Evolutionary conservation across 2,329 filamentous ascomycete genomes (phyloP), one percentile per base, ranked within the genome.

Genomic region (Colletotrichum nymphaeae): DNA sequence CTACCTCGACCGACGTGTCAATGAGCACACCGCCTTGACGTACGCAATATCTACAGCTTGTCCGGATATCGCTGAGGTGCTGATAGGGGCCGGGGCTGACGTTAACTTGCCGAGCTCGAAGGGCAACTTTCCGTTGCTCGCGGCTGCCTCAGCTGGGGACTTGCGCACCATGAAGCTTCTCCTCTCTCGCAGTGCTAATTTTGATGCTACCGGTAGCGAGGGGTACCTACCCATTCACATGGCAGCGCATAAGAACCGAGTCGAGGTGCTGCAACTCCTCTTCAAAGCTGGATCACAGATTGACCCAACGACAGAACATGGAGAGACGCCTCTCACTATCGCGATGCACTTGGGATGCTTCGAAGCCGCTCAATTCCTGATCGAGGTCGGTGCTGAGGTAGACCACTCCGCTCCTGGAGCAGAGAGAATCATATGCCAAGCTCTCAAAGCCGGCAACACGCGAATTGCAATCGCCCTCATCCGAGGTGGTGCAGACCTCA

Each of bases 121-220:
- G 30, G 76, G 75, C 5, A 75, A 70, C 19, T 76, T 75, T 12
- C 77, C 78, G 1, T 72, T 79, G 9, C 75, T 78, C 11, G 65
- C 76, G 8, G 90, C 90, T 77, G 92, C 90, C 26, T 75, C 84
- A 79, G 67, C 86, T 81, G 73, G 84, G 81, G 60, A 81, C 75
- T n/a, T 84, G 78, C 66, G 86, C 74, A 75, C 77, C 49, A 70
- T 73, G 26, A 73, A 74, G 49, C 62, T 76, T 5, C 60, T 79
- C 5, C 67, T 79, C 9, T 64, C 67, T 14, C 72, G 65, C 8
- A 72, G 73, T 16, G 78, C 77, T 46, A 65, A 74, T 3, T 65
- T 74, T 5, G 73, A 76, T 11, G 73, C 67, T 8, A 30, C 52
- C 7, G 74, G 69, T 57, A 66, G 67, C 12, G 60, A 66, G 12